Evolutionary conservation across 2,329 filamentous ascomycete genomes (phyloP).

Genomic region (Coniosporium tulheliwenetii): DNA sequence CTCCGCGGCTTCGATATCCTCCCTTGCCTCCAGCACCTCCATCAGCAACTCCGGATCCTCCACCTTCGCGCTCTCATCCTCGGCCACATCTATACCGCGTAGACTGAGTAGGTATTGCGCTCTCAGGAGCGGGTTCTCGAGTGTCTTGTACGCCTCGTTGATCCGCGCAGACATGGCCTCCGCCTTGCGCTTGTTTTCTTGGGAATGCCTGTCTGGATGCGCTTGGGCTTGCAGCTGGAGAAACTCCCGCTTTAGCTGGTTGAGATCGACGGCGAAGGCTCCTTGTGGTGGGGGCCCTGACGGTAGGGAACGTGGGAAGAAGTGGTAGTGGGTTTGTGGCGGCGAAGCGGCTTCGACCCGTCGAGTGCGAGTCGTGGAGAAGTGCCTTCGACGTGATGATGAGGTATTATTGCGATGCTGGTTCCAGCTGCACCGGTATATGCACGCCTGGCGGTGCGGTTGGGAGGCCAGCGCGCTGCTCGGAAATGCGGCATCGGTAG

Average conservation of each 20-base stretch:
- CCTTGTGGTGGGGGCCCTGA: conserved; percentile 62
- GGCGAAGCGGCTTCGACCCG: not conserved
- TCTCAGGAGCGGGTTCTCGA: conserved; percentile 59
- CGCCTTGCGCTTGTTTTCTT: conserved; percentile 39
- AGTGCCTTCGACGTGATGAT: too few species aligned
- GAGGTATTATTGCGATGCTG: too few species aligned
- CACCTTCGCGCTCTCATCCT: conserved; percentile 60
- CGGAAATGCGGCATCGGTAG: too few species aligned
- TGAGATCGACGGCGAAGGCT: conserved; percentile 57
- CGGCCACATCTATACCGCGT: conserved; percentile 59
- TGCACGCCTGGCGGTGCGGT: too few species aligned
- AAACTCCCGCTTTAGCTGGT: conserved; percentile 67
- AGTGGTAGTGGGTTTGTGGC: conserved; percentile 56
- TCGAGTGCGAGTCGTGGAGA: too few species aligned
- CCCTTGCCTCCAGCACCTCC: conserved; percentile 58
- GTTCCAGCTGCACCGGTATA: too few species aligned
- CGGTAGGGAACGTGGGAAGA: conserved; percentile 73
- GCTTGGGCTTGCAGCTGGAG: conserved; percentile 63
- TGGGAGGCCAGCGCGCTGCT: too few species aligned
- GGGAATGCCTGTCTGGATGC: conserved; percentile 52
- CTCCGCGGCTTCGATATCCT: conserved; percentile 42
- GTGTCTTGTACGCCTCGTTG: conserved; percentile 83
- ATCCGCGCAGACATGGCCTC: conserved; percentile 69
- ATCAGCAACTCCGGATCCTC: conserved; percentile 59
- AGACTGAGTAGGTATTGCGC: conserved; percentile 74